phyloP scores from a whole-genome alignment of 2,329 filamentous ascomycete genomes.

The Hymenoscyphus fraxineus region DNA sequence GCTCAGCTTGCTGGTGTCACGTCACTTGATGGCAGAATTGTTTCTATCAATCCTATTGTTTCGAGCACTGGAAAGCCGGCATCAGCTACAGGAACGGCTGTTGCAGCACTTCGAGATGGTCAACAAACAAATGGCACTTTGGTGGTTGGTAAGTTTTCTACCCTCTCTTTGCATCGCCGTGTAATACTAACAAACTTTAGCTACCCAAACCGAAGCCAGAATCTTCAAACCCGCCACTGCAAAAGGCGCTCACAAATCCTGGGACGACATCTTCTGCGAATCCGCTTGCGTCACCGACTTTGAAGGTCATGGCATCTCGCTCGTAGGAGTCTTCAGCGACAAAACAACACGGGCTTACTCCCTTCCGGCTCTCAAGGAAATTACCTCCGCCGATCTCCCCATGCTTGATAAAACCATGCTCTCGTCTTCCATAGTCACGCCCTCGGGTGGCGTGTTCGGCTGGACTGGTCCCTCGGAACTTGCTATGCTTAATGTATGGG shows the following conservation, averaged over 20 bases:
- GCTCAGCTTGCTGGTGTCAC: conserved; percentile 68
- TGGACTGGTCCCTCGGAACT: conserved; percentile 89
- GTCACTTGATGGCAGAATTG: conserved; percentile 63
- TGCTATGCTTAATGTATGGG: conserved; percentile 80
- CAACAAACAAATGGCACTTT: conserved; percentile 74
- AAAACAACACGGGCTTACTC: conserved; percentile 75
- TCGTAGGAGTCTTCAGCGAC: conserved; percentile 84
- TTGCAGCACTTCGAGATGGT: conserved; percentile 74
- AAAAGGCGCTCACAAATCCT: conserved; percentile 90
- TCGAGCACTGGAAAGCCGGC: conserved; percentile 73
- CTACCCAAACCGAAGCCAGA: conserved; percentile 70
- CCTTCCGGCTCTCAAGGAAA: conserved; percentile 83
- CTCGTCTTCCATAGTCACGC: conserved; percentile 65
- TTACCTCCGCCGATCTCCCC: conserved; percentile 63
- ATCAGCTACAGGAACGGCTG: conserved; percentile 67
- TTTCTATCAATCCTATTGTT: conserved; percentile 76
- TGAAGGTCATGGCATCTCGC: conserved; percentile 69
- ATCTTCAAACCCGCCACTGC: conserved; percentile 80
- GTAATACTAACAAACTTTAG: conserved; percentile 20
- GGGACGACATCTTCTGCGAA: conserved; percentile 78
- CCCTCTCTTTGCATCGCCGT: background rate
- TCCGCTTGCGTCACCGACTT: conserved; percentile 73
- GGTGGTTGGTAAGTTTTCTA: conserved; percentile 58
- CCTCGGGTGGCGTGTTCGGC: conserved; percentile 76
- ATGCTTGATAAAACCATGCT: conserved; percentile 73